A percentile compares a stretch with the other conserved stretches of the same genome.
Conservation (phyloP, 768 basidiomycete species). For the Agrocybe pediades region DNA sequence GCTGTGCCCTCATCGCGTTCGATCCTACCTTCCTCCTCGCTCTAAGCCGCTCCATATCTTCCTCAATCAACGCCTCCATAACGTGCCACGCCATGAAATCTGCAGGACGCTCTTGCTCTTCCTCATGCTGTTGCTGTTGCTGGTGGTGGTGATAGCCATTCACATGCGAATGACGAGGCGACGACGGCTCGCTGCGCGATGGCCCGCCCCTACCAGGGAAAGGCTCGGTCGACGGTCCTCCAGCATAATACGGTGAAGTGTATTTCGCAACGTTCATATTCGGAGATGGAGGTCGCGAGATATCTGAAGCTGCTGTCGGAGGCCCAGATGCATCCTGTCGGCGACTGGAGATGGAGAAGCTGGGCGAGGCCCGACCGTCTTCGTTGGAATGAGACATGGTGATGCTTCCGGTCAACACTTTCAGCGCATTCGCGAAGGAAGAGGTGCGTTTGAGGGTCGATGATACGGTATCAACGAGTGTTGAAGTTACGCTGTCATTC, state of each 20-base stretch:
- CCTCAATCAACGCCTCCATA: slow-evolving; percentile 88
- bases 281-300: slow-evolving; percentile 77
- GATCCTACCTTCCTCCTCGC: slow-evolving; percentile 57
- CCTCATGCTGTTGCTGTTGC: slow-evolving; percentile 33
- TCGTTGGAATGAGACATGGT: slow-evolving; percentile 67
- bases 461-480: slow-evolving; percentile 61
- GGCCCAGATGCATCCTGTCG: slow-evolving; percentile 17
- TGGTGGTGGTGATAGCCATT: slow-evolving; percentile 28
- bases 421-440: slow-evolving; percentile 77
- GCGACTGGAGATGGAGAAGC: slow-evolving; percentile 20
- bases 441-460: slow-evolving; percentile 78
- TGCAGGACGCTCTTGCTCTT: slow-evolving; percentile 31
- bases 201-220: not conserved
- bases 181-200: not conserved
- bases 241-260: slow-evolving; percentile 71
- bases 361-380: slow-evolving; percentile 45
- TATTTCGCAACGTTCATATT: slow-evolving; percentile 79
- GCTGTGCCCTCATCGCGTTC: slow-evolving; percentile 40
- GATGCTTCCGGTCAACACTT: slow-evolving; percentile 68
- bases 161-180: slow-evolving; percentile 19
- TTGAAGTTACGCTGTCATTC: slow-evolving; percentile 63
- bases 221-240: slow-evolving; percentile 25
- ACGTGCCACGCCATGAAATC: slow-evolving; percentile 77
- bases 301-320: slow-evolving; percentile 28
- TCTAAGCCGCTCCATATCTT: slow-evolving; percentile 90